Percentiles rank a stretch among this genome's conserved stretches.
Evolutionary conservation across 1,139 yeast genomes (phyloP).

Genomic region (Taiozyma onychis): DNA sequence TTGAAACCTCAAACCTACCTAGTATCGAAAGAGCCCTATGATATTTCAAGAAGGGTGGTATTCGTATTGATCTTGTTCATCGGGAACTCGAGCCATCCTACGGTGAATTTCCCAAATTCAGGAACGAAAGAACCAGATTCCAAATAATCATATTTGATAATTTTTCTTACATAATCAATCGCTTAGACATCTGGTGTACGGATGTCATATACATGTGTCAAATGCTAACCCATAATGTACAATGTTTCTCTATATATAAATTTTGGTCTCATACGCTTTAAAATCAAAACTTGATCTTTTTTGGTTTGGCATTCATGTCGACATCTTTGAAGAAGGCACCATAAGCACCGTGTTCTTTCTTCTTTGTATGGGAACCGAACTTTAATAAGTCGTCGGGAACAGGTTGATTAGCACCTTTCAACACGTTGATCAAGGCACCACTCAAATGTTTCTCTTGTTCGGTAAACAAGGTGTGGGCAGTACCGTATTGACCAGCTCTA

Average conservation of each 20-base stretch:
- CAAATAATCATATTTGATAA: no score
- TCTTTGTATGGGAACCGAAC: conserved; percentile 96
- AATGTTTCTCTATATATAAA: background rate
- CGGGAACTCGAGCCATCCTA: no score
- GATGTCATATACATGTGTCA: background rate
- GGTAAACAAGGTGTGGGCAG: conserved; percentile 91
- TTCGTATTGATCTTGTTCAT: no score
- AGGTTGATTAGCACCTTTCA: conserved; percentile 89
- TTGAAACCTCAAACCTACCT: no score
- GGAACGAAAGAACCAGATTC: no score
- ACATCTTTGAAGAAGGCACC: conserved; percentile 96
- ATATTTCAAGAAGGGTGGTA: no score
- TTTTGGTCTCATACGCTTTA: background rate
- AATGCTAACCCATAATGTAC: background rate
- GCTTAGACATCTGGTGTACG: background rate
- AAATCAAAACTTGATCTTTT: conserved; percentile 67
- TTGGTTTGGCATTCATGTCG: conserved; percentile 81
- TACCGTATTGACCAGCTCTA: conserved; percentile 94
- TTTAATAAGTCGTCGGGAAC: conserved; percentile 96
- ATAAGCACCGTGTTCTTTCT: conserved; percentile 92
- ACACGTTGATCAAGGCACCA: conserved; percentile 88
- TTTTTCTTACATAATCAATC: no score
- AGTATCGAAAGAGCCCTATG: no score
- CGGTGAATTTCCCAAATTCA: no score
- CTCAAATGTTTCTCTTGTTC: conserved; percentile 96